Evolutionary conservation across 2,329 filamentous ascomycete species (phyloP), one percentile per base, ranked within the genome.

Genomic region (Fonsecaea pedrosoi): DNA sequence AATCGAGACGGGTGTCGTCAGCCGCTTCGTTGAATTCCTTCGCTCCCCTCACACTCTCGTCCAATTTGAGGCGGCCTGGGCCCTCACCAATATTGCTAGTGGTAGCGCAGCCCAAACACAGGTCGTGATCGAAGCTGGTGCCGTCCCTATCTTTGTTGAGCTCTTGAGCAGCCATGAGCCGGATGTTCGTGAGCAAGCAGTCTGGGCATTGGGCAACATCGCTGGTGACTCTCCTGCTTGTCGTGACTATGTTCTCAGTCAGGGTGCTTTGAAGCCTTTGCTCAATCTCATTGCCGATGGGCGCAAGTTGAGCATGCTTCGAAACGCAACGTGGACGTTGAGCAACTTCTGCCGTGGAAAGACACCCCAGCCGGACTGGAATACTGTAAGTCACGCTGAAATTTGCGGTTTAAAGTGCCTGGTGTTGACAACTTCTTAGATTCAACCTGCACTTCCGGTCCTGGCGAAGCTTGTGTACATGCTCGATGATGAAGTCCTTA

Each of bases 271-370:
- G 60, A 92, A 92, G 80, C 95, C 95, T 60, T 86, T 99, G 65
- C 87, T 99, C 65, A 88, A 88, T 76, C 87, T 99, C 54, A 89
- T 99, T 65, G 94, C 94, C 62, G 95, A 99, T 80, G 97, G 95
- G 84, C 93, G 95, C 77, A 99, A 99, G 86, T 85, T 99, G 66
- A 98, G 94, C 86, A 99, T 99, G 95, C 89, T 99, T 60, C 88
- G 95, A 74, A 99, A 99, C 79, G 95, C 95, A 40, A 99, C 95
- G 30, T 99, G 95, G 95, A 99, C 95, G 54, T 84, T 99, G 65
- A 98, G 95, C 87, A 99, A 99, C 86, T 99, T 99, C 84, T 99
- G 95, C 84, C 92, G 95, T 85, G 95, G 95, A 82, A 99, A 99
- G 88, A 97, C 94, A 8, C 95, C 95, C 60, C 95, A 99, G 83